Conservation (phyloP, 1,139 yeast species). For the Suhomyces bokatorum region DNA sequence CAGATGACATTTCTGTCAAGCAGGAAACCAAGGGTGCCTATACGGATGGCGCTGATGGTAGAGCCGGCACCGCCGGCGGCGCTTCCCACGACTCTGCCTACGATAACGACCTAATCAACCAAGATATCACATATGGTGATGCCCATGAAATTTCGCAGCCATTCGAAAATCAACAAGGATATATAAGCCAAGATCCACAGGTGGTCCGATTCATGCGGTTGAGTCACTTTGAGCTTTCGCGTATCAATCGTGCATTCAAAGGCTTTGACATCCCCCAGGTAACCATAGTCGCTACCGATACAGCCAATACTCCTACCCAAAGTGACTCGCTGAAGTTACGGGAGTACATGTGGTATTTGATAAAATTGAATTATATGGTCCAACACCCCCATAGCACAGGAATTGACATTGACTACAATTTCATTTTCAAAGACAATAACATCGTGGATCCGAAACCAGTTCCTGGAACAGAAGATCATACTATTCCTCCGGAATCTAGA, state of each 20-base stretch:
- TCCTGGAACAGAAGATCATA: background rate
- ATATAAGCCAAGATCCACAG: background rate
- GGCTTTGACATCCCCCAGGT: constrained; percentile 28
- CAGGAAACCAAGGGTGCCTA: constrained; percentile 1
- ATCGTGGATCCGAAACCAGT: constrained; percentile 7
- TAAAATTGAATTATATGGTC: constrained; percentile 27
- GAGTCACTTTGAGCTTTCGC: constrained; percentile 28
- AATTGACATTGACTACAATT: constrained; percentile 18
- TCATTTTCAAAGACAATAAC: constrained; percentile 14
- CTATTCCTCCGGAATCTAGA: background rate
- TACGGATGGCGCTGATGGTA: background rate
- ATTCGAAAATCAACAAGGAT: background rate
- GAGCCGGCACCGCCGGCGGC: background rate
- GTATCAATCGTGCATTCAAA: constrained; percentile 27
- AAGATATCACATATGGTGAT: constrained; percentile 17
- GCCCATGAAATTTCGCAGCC: constrained; percentile 3
- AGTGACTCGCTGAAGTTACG: constrained; percentile 34
- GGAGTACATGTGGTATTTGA: constrained; percentile 33
- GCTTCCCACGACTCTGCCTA: background rate
- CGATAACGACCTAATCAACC: constrained; percentile 15
- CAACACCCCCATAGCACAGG: constrained; percentile 21
- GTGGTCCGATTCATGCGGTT: constrained; percentile 16
- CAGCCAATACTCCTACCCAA: constrained; percentile 1
- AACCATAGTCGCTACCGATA: background rate
- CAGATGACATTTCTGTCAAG: background rate